A percentile compares a stretch with the other conserved stretches of the same genome.
These are phyloP conservation scores for Entonaema liquescens DNA, from an alignment of 495 filamentous ascomycete species.

Conservation along the genomic window DNA sequence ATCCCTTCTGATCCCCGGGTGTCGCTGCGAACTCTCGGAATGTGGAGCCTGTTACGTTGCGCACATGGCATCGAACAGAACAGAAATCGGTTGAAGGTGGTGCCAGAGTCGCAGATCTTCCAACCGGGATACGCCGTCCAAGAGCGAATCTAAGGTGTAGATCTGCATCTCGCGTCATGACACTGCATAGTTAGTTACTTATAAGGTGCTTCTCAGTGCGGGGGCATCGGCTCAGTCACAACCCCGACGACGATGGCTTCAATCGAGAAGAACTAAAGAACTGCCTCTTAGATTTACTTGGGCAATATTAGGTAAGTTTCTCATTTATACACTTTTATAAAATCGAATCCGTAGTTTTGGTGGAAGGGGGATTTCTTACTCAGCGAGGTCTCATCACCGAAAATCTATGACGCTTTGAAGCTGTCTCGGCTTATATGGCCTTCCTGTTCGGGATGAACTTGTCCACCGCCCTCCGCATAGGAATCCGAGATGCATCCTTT, in stretches of 20 bases:
- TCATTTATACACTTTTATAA: background rate
- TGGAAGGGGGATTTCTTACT: background rate
- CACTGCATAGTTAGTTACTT: slow-evolving; percentile 14
- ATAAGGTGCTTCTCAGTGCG: slow-evolving; percentile 23
- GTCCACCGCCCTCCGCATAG: slow-evolving; percentile 17
- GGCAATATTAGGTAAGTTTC: background rate
- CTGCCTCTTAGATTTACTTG: background rate
- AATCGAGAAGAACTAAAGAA: background rate
- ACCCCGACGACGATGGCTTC: slow-evolving; percentile 11
- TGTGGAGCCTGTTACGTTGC: background rate
- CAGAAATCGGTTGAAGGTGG: slow-evolving; percentile 12
- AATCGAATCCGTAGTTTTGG: background rate
- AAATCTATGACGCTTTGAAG: slow-evolving; percentile 19
- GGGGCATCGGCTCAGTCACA: slow-evolving; percentile 22
- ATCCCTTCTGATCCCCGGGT: background rate
- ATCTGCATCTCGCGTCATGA: slow-evolving; percentile 31
- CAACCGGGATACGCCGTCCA: slow-evolving; percentile 12
- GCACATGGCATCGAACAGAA: background rate
- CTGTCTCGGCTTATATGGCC: slow-evolving; percentile 16
- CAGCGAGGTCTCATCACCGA: background rate
- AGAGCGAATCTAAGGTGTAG: slow-evolving; percentile 26
- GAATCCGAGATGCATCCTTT: slow-evolving; percentile 20
- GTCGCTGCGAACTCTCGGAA: background rate
- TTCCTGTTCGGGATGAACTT: slow-evolving; percentile 29
- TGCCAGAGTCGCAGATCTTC: slow-evolving; percentile 18